phyloP scores from a whole-genome alignment of 2,329 filamentous ascomycete genomes.

The Myriosclerotinia duriaeana region DNA sequence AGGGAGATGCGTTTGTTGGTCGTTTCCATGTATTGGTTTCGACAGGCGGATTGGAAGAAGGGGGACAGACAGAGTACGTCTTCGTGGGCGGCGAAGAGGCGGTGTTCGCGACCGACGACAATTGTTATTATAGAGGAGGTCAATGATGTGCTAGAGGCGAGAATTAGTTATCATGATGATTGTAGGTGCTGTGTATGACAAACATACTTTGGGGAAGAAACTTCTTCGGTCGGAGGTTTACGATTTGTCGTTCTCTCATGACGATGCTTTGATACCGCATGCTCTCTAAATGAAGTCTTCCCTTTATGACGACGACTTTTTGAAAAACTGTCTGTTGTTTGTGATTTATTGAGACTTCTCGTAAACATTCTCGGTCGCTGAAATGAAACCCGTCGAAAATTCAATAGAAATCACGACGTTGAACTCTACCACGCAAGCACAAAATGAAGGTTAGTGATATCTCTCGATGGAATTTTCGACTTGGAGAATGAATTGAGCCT shows the following conservation, averaged over 20 bases:
- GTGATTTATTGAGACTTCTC: constrained; percentile 36
- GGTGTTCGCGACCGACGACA: constrained; percentile 75
- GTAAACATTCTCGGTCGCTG: constrained; percentile 34
- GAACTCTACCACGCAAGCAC: constrained; percentile 4
- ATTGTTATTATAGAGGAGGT: constrained; percentile 75
- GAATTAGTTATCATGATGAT: constrained; percentile 27
- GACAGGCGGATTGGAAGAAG: constrained; percentile 69
- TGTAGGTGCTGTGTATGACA: constrained; percentile 22
- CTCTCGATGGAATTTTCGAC: neutral
- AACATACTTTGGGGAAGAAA: constrained; percentile 34
- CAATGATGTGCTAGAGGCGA: constrained; percentile 48
- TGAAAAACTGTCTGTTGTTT: constrained; percentile 40
- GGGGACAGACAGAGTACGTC: constrained; percentile 76
- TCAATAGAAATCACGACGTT: constrained; percentile 6
- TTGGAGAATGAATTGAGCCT: neutral
- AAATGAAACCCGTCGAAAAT: neutral
- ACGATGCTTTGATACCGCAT: constrained; percentile 41
- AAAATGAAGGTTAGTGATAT: constrained; percentile 5
- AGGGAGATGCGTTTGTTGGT: constrained; percentile 71
- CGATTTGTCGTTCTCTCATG: constrained; percentile 33
- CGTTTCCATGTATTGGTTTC: constrained; percentile 61
- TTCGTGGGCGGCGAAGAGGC: constrained; percentile 89
- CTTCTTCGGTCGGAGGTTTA: constrained; percentile 36
- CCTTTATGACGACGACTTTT: constrained; percentile 34
- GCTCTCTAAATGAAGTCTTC: constrained; percentile 40